Base-by-base conservation (phyloP, 345 rosid species). In the Raphanus sativus region DNA sequence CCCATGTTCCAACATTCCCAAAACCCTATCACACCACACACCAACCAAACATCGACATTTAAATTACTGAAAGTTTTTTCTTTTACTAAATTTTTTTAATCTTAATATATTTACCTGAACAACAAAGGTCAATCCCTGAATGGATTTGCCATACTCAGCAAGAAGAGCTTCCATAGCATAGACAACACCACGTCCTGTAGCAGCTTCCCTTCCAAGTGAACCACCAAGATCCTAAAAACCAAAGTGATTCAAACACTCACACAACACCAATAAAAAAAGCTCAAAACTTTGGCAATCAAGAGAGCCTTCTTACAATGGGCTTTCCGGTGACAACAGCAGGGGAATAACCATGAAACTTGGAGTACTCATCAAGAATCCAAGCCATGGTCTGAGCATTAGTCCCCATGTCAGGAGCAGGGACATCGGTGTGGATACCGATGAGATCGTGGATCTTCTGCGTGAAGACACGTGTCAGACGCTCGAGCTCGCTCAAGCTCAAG, bases 331-430 rank as follows among this genome's bases (percentile, higher is more conserved):
- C 98, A 70, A 94, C 89, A 78, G 97, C 97, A 2, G 97, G 98
- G 0, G 97, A 94, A 80, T 94, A 88, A 55, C 97, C 98, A 28
- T 94, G 98, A 71, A 94, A 94, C 82, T 94, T 94, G 4, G 97
- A 92, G 87, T 94, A 94, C 76, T 94, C 97, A 28, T 94, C 98
- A 83, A 90, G 86, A 75, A 92, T 90, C 97, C 98, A 94, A 28
- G 98, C 97, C 97, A 94, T 94, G 12, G 97, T 94, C 87, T 94
- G 98, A 2, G 98, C 86, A 81, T 89, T 89, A 12, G 99, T 94
- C 50, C 98, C 98, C 98, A 94, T 94, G 58, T 94, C 97, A 8
- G 98, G 99, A 12, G 98, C 99, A n/a, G 98, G 98, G 40, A 94
- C 97, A 83, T 94, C 98, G 1, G 91, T 86, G 34, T 94, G 97